Conservation (phyloP, 2,329 filamentous ascomycete species). For the Pyrenophora seminiperda region DNA sequence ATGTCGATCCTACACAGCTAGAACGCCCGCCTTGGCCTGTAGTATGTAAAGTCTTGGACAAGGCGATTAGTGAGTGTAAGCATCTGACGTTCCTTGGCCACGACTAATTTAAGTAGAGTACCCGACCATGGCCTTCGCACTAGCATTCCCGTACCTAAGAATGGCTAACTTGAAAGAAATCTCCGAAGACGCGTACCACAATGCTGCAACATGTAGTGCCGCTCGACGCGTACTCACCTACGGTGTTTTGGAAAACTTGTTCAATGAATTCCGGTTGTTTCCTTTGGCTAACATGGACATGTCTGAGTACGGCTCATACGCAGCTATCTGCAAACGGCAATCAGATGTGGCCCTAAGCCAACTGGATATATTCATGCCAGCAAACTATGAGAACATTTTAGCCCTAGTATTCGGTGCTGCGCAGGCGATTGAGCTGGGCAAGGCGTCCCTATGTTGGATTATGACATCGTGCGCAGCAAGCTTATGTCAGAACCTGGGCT, state of each 20-base stretch:
- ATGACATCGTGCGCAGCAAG: slow-evolving; percentile 40
- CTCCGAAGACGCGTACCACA: slow-evolving; percentile 33
- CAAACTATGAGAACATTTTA: slow-evolving; percentile 46
- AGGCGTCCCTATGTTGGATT: slow-evolving; percentile 43
- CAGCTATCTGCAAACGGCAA: slow-evolving; percentile 46
- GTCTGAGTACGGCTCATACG: slow-evolving; percentile 9
- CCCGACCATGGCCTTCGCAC: slow-evolving; percentile 41
- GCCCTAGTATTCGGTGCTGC: slow-evolving; percentile 40
- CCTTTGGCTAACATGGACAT: slow-evolving; percentile 20
- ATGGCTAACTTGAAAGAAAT: slow-evolving; percentile 34
- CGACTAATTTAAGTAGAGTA: slow-evolving; percentile 24
- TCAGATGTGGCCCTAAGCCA: slow-evolving; percentile 49
- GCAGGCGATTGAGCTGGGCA: slow-evolving; percentile 43
- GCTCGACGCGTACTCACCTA: slow-evolving; percentile 37
- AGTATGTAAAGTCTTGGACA: slow-evolving; percentile 33
- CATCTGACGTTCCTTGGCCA: not conserved
- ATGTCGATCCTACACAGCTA: slow-evolving; percentile 34
- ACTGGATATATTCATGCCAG: slow-evolving; percentile 41
- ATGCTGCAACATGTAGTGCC: slow-evolving; percentile 24
- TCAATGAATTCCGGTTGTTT: slow-evolving; percentile 34
- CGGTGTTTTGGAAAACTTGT: slow-evolving; percentile 38
- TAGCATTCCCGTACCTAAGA: slow-evolving; percentile 41
- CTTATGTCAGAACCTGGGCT: slow-evolving; percentile 43
- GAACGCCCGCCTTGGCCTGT: slow-evolving; percentile 41
- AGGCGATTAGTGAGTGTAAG: slow-evolving; percentile 34